Evolutionary conservation across 108 stramenopile genomes (phyloP).

Genomic region (Skeletonema marinoi): DNA sequence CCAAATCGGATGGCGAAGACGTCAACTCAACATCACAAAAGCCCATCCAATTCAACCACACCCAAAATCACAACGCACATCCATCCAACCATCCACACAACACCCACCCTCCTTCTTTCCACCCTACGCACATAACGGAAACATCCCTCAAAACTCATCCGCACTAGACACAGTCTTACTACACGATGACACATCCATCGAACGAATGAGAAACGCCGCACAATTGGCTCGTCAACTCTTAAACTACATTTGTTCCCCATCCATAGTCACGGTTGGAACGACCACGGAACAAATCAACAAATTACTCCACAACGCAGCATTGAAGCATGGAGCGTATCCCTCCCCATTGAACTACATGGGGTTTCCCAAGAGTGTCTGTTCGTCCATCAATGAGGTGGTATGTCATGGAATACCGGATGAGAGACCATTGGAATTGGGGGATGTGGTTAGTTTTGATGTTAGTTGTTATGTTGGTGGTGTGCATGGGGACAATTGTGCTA

Average conservation of each 20-base stretch:
- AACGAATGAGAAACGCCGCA: slow-evolving; percentile 62
- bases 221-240: slow-evolving; percentile 66
- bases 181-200: slow-evolving; percentile 52
- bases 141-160: slow-evolving; percentile 36
- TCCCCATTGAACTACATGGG: slow-evolving; percentile 94
- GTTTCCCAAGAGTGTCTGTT: slow-evolving; percentile 97
- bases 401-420: slow-evolving; percentile 96
- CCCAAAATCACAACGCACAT: slow-evolving; percentile 2
- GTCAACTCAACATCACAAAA: slow-evolving; percentile 26
- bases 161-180: slow-evolving; percentile 38
- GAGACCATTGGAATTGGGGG: slow-evolving; percentile 79
- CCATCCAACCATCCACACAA: slow-evolving; percentile 4
- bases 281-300: slow-evolving; percentile 94
- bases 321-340: slow-evolving; percentile 87
- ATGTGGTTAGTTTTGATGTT: slow-evolving; percentile 96
- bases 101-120: slow-evolving; percentile 50
- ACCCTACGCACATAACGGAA: slow-evolving; percentile 72
- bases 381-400: slow-evolving; percentile 96
- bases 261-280: slow-evolving; percentile 65
- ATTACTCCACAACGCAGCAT: slow-evolving; percentile 77
- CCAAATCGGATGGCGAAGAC: background rate
- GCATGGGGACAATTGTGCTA: slow-evolving; percentile 97
- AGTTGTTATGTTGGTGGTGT: slow-evolving; percentile 78
- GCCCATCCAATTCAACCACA: slow-evolving; percentile 19
- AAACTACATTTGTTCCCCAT: slow-evolving; percentile 57